These are phyloP conservation scores for Lactarius hatsudake DNA, from an alignment of 768 basidiomycete species.

Conservation along the genomic window DNA sequence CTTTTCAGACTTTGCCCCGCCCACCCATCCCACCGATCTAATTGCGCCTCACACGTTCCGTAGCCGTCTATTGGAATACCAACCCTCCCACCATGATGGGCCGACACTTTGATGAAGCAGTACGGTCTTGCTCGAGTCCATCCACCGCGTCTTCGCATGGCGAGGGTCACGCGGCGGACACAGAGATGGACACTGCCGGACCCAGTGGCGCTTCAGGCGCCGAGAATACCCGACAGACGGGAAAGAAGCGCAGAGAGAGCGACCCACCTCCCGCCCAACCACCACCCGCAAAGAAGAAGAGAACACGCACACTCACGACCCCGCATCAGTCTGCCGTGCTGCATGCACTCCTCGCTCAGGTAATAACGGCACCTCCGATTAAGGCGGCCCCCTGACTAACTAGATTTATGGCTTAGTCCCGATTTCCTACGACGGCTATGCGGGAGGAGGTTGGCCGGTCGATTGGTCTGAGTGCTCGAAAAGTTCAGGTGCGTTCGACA, in stretches of 20 bases:
- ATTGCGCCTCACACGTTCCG: not conserved
- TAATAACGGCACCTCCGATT: slow-evolving; percentile 36
- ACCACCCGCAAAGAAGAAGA: slow-evolving; percentile 66
- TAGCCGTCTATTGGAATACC: not conserved
- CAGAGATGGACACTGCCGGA: slow-evolving; percentile 49
- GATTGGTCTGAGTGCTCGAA: slow-evolving; percentile 85
- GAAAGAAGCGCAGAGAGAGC: slow-evolving; percentile 29
- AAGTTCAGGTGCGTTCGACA: slow-evolving; percentile 71
- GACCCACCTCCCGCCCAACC: slow-evolving; percentile 36
- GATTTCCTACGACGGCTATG: slow-evolving; percentile 84
- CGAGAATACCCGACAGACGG: slow-evolving; percentile 29
- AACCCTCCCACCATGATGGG: slow-evolving; percentile 14
- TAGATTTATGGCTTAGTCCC: slow-evolving; percentile 50
- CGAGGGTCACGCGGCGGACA: slow-evolving; percentile 50
- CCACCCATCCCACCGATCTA: not conserved
- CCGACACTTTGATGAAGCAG: slow-evolving; percentile 22
- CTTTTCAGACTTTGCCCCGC: not conserved
- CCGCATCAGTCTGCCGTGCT: slow-evolving; percentile 88
- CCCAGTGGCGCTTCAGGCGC: slow-evolving; percentile 42
- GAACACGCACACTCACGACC: slow-evolving; percentile 81
- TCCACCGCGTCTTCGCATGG: slow-evolving; percentile 31
- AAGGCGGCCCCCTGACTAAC: not conserved
- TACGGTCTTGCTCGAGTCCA: slow-evolving; percentile 21
- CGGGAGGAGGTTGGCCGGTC: slow-evolving; percentile 84
- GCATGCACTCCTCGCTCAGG: slow-evolving; percentile 83